phyloP scores from a whole-genome alignment of 163 green algal species.

The Trebouxia gelatinosa region DNA sequence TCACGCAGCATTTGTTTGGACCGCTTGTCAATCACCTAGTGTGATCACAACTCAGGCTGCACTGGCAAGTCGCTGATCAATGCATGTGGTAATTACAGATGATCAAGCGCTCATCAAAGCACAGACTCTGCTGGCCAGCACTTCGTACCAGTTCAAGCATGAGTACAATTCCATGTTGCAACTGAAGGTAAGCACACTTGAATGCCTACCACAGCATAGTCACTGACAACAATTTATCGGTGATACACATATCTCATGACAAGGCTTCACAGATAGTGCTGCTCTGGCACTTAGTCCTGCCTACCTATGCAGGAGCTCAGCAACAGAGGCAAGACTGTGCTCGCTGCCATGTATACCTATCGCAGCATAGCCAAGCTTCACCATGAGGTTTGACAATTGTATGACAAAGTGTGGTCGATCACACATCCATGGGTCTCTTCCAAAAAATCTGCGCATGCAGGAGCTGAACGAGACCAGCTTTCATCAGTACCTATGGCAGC shows the following conservation, averaged over 20 bases:
- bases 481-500: background rate
- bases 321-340: background rate
- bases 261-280: no score
- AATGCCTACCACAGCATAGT: background rate
- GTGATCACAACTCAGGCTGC: no score
- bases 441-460: background rate
- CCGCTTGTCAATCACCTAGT: no score
- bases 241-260: no score
- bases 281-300: background rate
- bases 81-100: no score
- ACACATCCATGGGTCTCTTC: no score
- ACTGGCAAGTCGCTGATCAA: no score
- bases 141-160: slow-evolving; percentile 1
- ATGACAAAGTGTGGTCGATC: no score
- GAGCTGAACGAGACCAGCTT: background rate
- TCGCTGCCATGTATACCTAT: slow-evolving; percentile 14
- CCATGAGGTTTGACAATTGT: background rate
- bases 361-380: slow-evolving; percentile 4
- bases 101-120: background rate
- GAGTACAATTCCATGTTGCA: background rate
- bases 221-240: background rate
- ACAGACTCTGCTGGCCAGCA: background rate
- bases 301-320: background rate
- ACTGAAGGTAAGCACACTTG: slow-evolving; percentile 2
- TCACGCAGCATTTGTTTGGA: no score